These are phyloP conservation scores for Trichophyton rubrum DNA, from an alignment of 2,329 filamentous ascomycete genomes.

Conservation along the genomic window DNA sequence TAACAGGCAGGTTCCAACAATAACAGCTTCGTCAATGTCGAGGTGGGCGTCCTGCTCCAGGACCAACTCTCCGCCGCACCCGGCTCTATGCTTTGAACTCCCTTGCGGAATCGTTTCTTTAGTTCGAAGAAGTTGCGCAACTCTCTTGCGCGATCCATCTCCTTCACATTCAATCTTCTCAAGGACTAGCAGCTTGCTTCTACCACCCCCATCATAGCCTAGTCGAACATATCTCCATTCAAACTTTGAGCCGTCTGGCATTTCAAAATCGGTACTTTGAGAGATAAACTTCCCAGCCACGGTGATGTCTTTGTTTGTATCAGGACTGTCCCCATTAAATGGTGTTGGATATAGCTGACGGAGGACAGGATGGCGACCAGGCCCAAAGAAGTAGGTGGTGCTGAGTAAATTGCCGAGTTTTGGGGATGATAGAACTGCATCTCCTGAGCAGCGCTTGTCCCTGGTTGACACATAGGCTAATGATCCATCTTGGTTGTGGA, in stretches of 20 bases:
- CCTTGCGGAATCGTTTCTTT: constrained; percentile 30
- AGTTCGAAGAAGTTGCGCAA: constrained; percentile 32
- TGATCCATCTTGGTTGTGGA: constrained; percentile 25
- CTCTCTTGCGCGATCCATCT: background rate
- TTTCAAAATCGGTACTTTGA: constrained; percentile 37
- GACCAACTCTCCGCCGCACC: constrained; percentile 38
- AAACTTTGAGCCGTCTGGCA: constrained; percentile 38
- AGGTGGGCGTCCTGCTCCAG: constrained; percentile 36
- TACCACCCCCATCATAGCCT: constrained; percentile 21
- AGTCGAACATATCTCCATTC: constrained; percentile 45
- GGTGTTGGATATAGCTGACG: constrained; percentile 13
- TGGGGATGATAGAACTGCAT: constrained; percentile 36
- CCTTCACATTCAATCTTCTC: constrained; percentile 10
- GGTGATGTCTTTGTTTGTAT: constrained; percentile 10
- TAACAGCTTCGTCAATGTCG: constrained; percentile 35
- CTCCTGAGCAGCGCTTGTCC: constrained; percentile 36
- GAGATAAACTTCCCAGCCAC: constrained; percentile 33
- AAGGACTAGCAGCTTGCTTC: constrained; percentile 21
- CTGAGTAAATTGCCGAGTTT: constrained; percentile 30
- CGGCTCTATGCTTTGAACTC: constrained; percentile 26
- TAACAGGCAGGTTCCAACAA: constrained; percentile 44
- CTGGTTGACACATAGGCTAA: constrained; percentile 43
- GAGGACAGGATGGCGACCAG: constrained; percentile 40
- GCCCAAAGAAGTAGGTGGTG: constrained; percentile 48
- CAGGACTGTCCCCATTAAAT: background rate